Conservation (phyloP, 2,329 filamentous ascomycete genomes). For the Alternaria gansuensis region DNA sequence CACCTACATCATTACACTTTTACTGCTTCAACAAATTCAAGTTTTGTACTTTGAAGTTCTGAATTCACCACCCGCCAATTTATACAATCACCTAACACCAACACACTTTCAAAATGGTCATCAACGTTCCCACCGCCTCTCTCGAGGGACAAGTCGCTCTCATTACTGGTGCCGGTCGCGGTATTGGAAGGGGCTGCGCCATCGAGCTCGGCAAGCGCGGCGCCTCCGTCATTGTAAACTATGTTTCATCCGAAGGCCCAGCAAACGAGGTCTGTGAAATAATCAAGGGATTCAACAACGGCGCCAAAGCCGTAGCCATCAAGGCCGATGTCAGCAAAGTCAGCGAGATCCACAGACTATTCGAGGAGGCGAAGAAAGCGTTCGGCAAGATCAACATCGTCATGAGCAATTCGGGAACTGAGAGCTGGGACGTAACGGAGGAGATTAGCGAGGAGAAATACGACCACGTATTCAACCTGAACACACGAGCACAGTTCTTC, state of each 20-base stretch:
- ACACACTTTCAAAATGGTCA: slow-evolving; percentile 46
- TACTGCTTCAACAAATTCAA: slow-evolving; percentile 1
- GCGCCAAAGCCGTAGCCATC: slow-evolving; percentile 64
- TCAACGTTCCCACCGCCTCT: slow-evolving; percentile 59
- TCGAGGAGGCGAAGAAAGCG: slow-evolving; percentile 55
- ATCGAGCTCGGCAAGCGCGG: slow-evolving; percentile 73
- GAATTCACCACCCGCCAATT: slow-evolving; percentile 24
- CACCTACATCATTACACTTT: slow-evolving; percentile 16
- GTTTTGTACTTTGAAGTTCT: slow-evolving; percentile 2
- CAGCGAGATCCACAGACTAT: slow-evolving; percentile 67
- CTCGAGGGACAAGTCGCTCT: slow-evolving; percentile 65
- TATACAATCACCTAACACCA: slow-evolving; percentile 13
- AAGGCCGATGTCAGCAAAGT: slow-evolving; percentile 66
- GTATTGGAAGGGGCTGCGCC: slow-evolving; percentile 72
- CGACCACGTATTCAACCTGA: slow-evolving; percentile 74
- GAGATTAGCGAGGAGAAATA: slow-evolving; percentile 75
- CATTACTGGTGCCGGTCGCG: slow-evolving; percentile 70
- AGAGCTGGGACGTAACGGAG: slow-evolving; percentile 73
- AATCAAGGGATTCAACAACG: slow-evolving; percentile 58
- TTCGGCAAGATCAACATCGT: slow-evolving; percentile 59
- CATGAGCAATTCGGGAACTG: slow-evolving; percentile 67
- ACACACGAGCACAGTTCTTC: slow-evolving; percentile 77
- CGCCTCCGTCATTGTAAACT: slow-evolving; percentile 71
- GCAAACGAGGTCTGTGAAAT: slow-evolving; percentile 60
- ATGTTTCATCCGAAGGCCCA: slow-evolving; percentile 63